Percentiles rank a stretch among this genome's conserved stretches.
phyloP scores from a whole-genome alignment of 2,329 filamentous ascomycete genomes.

The Pseudonectria foliicola region DNA sequence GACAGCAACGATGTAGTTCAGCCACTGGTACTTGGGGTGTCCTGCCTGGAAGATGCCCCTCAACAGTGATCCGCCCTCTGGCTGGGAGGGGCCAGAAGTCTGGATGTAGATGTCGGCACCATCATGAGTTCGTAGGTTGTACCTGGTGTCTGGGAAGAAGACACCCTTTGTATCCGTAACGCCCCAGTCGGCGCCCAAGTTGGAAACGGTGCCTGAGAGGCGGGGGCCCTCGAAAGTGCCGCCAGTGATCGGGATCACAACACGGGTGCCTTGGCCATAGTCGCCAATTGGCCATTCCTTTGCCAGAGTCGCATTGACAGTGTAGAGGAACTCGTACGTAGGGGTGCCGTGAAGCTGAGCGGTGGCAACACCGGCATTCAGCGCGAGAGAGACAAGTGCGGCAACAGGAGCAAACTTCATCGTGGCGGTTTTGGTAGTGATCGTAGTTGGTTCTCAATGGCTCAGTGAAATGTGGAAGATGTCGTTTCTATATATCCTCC shows the following conservation, averaged over 20 bases:
- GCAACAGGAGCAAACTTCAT: no score
- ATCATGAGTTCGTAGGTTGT: slow-evolving; percentile 31
- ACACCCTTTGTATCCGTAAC: slow-evolving; percentile 27
- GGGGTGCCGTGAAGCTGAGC: slow-evolving; percentile 12
- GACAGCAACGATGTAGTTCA: slow-evolving; percentile 27
- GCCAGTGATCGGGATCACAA: slow-evolving; percentile 27
- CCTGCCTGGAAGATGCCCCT: slow-evolving; percentile 28
- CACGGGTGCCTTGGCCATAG: slow-evolving; percentile 15
- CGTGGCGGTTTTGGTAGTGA: no score
- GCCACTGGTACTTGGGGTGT: slow-evolving; percentile 28
- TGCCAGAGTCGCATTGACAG: slow-evolving; percentile 14
- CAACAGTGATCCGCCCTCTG: slow-evolving; percentile 21
- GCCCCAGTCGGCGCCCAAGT: slow-evolving; percentile 31
- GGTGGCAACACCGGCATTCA: neutral
- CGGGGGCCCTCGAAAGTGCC: slow-evolving; percentile 30
- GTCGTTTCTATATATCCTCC: no score
- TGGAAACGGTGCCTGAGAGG: slow-evolving; percentile 23
- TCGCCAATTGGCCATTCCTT: slow-evolving; percentile 16
- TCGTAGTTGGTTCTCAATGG: no score
- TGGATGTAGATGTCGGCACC: slow-evolving; percentile 31
- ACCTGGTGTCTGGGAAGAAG: slow-evolving; percentile 33
- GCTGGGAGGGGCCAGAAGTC: slow-evolving; percentile 29
- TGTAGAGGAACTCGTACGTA: slow-evolving; percentile 15
- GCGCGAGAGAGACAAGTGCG: no score
- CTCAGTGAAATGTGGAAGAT: no score